These are phyloP conservation scores for Mycena leptocephala DNA, from an alignment of 768 basidiomycete species.

Conservation along the genomic window DNA sequence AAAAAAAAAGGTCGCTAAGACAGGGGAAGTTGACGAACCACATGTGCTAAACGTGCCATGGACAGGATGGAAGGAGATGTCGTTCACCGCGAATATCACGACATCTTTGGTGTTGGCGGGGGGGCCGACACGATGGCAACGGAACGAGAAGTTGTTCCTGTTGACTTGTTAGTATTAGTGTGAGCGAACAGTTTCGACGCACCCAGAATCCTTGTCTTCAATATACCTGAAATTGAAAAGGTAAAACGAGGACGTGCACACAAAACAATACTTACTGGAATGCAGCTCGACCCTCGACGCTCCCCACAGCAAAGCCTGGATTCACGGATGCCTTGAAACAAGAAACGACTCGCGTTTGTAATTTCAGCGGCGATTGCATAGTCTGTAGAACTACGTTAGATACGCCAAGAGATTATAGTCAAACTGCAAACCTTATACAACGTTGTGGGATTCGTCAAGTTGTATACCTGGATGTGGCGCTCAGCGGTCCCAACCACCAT, in stretches of 20 bases:
- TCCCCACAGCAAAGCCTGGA: slow-evolving; percentile 88
- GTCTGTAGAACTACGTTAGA: slow-evolving; percentile 61
- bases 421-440: slow-evolving; percentile 75
- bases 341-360: slow-evolving; percentile 91
- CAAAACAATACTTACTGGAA: slow-evolving; percentile 79
- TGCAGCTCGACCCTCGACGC: slow-evolving; percentile 93
- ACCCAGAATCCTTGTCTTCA: slow-evolving; percentile 86
- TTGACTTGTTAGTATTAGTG: not conserved
- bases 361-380: slow-evolving; percentile 89
- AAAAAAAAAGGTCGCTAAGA: not conserved
- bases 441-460: slow-evolving; percentile 85
- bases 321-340: slow-evolving; percentile 81
- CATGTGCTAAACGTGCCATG: slow-evolving; percentile 91
- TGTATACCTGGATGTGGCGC: slow-evolving; percentile 91
- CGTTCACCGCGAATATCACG: slow-evolving; percentile 86
- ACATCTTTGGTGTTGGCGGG: slow-evolving; percentile 72
- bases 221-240: slow-evolving; percentile 72
- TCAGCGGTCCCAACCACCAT: slow-evolving; percentile 96
- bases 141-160: slow-evolving; percentile 91
- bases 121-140: slow-evolving; percentile 79
- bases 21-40: slow-evolving; percentile 59
- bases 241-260: not conserved
- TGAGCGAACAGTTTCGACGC: slow-evolving; percentile 36
- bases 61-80: slow-evolving; percentile 88
- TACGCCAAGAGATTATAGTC: not conserved